Evolutionary conservation across 2,329 filamentous ascomycete genomes (phyloP), one percentile per base, ranked within the genome.

Genomic region (Aspergillus aculeatinus): DNA sequence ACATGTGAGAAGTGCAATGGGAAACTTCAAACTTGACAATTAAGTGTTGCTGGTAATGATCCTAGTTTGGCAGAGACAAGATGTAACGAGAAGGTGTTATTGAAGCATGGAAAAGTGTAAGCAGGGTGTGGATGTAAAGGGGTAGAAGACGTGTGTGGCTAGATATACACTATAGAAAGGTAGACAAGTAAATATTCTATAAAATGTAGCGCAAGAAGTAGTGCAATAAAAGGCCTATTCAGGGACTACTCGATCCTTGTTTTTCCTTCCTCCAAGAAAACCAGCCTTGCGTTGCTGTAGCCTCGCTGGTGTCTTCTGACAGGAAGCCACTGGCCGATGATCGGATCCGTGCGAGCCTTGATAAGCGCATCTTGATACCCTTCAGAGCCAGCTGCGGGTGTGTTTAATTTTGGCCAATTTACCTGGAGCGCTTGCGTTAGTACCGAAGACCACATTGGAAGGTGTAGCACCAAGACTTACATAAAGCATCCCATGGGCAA

Each of bases 321-420:
- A 35, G 76, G 73, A 23, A 96, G 83, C 62, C 96, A 85, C 14
- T 85, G 79, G 3, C 95, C 95, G 51, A 98, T 83, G 19, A 99
- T 75, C 60, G 87, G 85, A 72, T 96, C 91, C 72, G 95, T 92
- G 65, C 88, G 84, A 12, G 93, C 92, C 72, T 92, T 90, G 67
- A 84, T 83, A 66, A 96, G 86, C 55, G 94, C 91, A 68, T 97
- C 92, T 69, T 92, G 88, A 76, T 93, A 96, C 44, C 92, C 92
- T 70, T 99, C 95, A 6, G 87, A 85, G 2, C 92, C 93, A 77
- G 90, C 96, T 2, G 91, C 87, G 16, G 92, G 88, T 11, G 92
- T 93, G 75, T 96, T 96, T 51, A 99, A 85, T 74, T 96, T 97
- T 10, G 95, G 95, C 95, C 96, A 99, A 79, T 97, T 98, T 67